Evolutionary conservation across 345 rosid species (phyloP), one percentile per base, ranked within the genome.

Genomic region (Eucalyptus lansdowneana): DNA sequence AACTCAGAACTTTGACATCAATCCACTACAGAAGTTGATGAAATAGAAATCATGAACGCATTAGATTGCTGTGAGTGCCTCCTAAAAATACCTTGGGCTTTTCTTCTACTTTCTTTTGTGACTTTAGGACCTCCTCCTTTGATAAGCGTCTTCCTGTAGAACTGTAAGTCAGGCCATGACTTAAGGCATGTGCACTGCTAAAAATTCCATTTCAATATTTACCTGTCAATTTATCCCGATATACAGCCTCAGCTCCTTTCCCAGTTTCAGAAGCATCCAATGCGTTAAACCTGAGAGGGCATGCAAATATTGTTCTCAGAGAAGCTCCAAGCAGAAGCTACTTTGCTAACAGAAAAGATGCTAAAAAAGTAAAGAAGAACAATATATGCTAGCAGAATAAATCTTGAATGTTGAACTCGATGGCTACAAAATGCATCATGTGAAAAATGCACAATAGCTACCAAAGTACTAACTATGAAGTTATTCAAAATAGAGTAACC

Each of bases 171-270:
- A 53, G 69, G 29, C 45, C 85, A 76, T 6, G 87, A 42, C 91
- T 37, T 47, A 24, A 89, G 86, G 62, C 56, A 53, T 19, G 62
- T 34, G 10, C 67, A 27, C 81, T 24, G 87, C 25, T n/a, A 87
- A 62, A n/a, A 58, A 11, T 80, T 21, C 80, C 86, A 37, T 45
- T 24, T 87, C 58, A 60, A 60, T 49, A 86, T 37, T 85, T 90
- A 88, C 96, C 99, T 96, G 96, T 94, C 86, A 60, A 91, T 92
- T 96, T 97, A 92, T 96, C 99, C 90, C 99, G 99, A 92, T 90
- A 97, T 49, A 98, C 96, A 62, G 97, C 94, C 92, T 94, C 97
- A 49, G 97, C 98, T 90, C 95, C 98, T 89, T 90, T 93, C 60
- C 99, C 98, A 50, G 95, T 98, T 87, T 92, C 19, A 91, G 95